Base-by-base conservation (phyloP, 257 asterid species). In the Paulownia fortunei region DNA sequence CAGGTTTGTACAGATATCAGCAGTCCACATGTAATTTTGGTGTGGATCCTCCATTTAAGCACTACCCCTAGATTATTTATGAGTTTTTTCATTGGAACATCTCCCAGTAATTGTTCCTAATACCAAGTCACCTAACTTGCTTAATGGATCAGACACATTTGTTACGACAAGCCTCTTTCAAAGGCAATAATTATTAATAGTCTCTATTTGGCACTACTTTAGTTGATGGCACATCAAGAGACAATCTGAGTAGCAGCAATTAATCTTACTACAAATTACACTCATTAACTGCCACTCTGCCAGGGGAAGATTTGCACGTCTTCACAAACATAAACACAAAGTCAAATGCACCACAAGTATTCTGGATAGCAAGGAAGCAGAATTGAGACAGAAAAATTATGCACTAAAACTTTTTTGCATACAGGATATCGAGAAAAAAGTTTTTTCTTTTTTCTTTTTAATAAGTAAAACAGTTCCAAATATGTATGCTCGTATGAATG, bases 81-180 rank as follows among this genome's bases (percentile, higher is more conserved):
- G 51, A 79, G 67, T n/a, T 34, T 61, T n/a, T 44, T 26, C 16
- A 76, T 54, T 15, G 21, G 54, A 64, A 76, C 47, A 62, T 2
- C 46, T 37, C 47, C 30, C 59, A 18, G 27, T 3, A 60, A 46
- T 58, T 34, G 16, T 23, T 15, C 11, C 27, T 37, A 42, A 51
- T 27, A 80, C 13, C 66, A 82, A 68, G 60, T 19, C 63, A 67
- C 34, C 59, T 55, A 59, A 74, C 70, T 39, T 62, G 74, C 68
- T 26, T 41, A 58, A 27, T 49, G 47, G 23, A 36, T 52, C 65
- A 1, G 26, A 55, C 44, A 27, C 19, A 8, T 62, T 15, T 67
- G 47, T 11, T 55, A 75, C 47, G 26, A 44, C 4, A 21, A 59
- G 32, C 44, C 59, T 36, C 26, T 72, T 62, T 51, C 5, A 21